phyloP scores from a whole-genome alignment of 768 basidiomycete genomes.

The Cystofilobasidium bisporidii region DNA sequence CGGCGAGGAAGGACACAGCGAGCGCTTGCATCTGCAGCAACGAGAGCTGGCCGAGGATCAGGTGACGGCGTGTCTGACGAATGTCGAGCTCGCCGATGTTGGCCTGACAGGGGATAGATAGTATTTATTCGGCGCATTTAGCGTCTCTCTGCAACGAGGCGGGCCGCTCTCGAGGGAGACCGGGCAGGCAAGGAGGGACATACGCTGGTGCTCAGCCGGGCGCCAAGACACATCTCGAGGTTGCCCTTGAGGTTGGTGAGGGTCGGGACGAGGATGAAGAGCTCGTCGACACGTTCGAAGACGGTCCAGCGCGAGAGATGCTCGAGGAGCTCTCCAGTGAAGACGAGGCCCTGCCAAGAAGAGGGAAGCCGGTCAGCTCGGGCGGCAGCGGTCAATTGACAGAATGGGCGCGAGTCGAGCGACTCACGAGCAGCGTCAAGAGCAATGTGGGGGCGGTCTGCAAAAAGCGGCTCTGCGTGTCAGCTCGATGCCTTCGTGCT shows the following conservation, averaged over 20 bases:
- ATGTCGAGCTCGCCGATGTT: conserved; percentile 87
- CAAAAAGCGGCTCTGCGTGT: too few species aligned
- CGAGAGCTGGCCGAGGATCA: conserved; percentile 71
- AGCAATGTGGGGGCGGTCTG: conserved; percentile 82
- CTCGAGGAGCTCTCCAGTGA: conserved; percentile 84
- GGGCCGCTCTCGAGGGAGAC: not conserved
- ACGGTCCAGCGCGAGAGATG: conserved; percentile 85
- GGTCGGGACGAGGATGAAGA: conserved; percentile 83
- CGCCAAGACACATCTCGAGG: conserved; percentile 96
- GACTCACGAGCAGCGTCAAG: conserved; percentile 53
- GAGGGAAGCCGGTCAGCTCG: not conserved
- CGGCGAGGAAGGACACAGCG: conserved; percentile 76
- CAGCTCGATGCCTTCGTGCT: too few species aligned
- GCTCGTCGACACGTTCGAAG: conserved; percentile 80
- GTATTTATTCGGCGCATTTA: too few species aligned
- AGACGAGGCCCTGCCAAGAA: conserved; percentile 52
- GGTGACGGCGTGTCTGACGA: conserved; percentile 50
- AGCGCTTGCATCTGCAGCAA: conserved; percentile 90
- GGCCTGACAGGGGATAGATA: conserved; percentile 40
- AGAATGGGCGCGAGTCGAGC: not conserved
- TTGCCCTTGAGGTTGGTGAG: conserved; percentile 77
- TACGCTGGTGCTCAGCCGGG: conserved; percentile 80
- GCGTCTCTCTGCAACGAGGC: too few species aligned
- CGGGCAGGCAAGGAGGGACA: conserved; percentile 14
- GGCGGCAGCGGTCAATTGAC: not conserved